phyloP scores from a whole-genome alignment of 2,329 filamentous ascomycete species.

The Periconia sp. region DNA sequence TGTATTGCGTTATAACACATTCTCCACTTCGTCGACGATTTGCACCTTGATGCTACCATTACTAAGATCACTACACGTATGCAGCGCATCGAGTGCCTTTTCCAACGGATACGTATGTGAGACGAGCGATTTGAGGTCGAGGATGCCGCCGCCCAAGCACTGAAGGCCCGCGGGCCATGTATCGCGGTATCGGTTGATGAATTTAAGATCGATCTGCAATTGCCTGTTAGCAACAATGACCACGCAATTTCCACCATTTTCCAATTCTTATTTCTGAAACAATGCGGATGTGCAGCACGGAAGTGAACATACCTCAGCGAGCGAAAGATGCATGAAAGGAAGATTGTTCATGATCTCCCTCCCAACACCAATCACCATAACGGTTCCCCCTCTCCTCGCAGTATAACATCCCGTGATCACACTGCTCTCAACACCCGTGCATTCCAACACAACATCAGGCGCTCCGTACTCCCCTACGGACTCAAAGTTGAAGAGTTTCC shows the following conservation, averaged over 20 bases:
- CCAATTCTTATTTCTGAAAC: neutral
- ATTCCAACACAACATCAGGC: constrained; percentile 64
- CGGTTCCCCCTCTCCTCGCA: constrained; percentile 59
- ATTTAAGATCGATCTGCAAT: constrained; percentile 63
- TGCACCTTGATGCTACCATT: constrained; percentile 63
- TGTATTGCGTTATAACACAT: constrained; percentile 17
- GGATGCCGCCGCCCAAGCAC: constrained; percentile 59
- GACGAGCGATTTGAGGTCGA: constrained; percentile 64
- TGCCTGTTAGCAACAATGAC: neutral
- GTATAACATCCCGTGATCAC: constrained; percentile 61
- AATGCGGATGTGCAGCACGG: neutral
- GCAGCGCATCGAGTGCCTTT: constrained; percentile 60
- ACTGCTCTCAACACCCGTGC: constrained; percentile 67
- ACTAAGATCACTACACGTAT: constrained; percentile 54
- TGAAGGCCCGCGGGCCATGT: constrained; percentile 69
- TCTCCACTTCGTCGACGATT: constrained; percentile 52
- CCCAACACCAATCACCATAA: constrained; percentile 68
- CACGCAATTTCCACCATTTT: neutral
- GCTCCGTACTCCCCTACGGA: constrained; percentile 55
- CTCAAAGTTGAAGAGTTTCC: constrained; percentile 54
- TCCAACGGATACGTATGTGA: constrained; percentile 66
- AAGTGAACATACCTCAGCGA: constrained; percentile 54
- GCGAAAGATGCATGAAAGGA: constrained; percentile 66
- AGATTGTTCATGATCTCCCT: constrained; percentile 64
- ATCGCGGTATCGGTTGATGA: constrained; percentile 71